These are phyloP conservation scores for Venturia pyrina DNA, from an alignment of 2,329 filamentous ascomycete species.

Conservation along the genomic window DNA sequence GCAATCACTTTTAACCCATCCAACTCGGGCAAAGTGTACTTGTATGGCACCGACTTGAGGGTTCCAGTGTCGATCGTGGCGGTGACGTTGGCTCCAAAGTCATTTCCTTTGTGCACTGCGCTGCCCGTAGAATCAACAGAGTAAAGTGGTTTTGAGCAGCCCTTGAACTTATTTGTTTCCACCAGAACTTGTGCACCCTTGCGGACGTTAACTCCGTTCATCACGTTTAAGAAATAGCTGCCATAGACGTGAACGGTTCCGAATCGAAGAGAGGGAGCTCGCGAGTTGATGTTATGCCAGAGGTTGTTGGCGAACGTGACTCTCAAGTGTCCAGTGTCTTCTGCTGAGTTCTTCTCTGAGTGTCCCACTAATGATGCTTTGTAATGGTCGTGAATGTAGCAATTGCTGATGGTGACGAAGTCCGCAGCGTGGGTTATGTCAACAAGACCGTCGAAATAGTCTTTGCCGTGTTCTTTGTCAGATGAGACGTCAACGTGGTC, in stretches of 20 bases:
- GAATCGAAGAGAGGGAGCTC: slow-evolving; percentile 54
- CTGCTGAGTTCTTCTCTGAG: slow-evolving; percentile 46
- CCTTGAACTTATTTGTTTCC: slow-evolving; percentile 17
- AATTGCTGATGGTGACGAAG: slow-evolving; percentile 48
- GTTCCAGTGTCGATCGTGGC: background rate
- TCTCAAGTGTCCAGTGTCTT: slow-evolving; percentile 52
- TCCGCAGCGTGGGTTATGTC: slow-evolving; percentile 56
- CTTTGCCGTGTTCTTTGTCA: slow-evolving; percentile 38
- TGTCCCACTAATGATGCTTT: slow-evolving; percentile 53
- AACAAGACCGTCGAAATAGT: slow-evolving; percentile 59
- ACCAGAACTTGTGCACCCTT: slow-evolving; percentile 33
- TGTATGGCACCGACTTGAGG: background rate
- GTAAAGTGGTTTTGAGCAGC: background rate
- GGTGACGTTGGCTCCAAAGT: background rate
- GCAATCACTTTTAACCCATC: background rate
- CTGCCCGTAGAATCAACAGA: slow-evolving; percentile 2
- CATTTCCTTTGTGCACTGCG: background rate
- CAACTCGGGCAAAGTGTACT: background rate
- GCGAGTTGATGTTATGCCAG: slow-evolving; percentile 55
- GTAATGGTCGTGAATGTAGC: slow-evolving; percentile 48
- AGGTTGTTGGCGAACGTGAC: slow-evolving; percentile 60
- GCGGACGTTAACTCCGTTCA: slow-evolving; percentile 33
- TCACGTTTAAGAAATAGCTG: slow-evolving; percentile 34
- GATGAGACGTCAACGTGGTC: slow-evolving; percentile 48
- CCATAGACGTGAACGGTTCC: slow-evolving; percentile 55